Evolutionary conservation across 257 asterid genomes (phyloP), one percentile per base, ranked within the genome.

Genomic region (Penstemon davidsonii): DNA sequence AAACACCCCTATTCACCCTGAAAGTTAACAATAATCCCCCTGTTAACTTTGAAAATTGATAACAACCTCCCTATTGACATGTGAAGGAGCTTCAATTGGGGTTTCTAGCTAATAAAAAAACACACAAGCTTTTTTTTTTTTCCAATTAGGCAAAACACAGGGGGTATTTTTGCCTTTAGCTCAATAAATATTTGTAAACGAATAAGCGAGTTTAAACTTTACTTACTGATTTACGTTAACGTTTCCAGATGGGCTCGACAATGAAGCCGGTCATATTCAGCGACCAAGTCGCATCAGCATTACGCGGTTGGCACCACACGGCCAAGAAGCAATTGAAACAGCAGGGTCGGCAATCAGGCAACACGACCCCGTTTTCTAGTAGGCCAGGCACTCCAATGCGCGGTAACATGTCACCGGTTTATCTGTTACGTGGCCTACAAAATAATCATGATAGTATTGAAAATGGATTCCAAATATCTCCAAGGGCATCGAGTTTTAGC

Each of bases 181-280:
- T 25, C 33, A 1, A 25, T 25, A 25, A 25, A 25, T 25, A 25
- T 25, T 25, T 25, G 2, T 2, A 25, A 25, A 25, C 33, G 33
- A 49, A 49, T 11, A 11, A 7, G 6, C 10, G 15, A 9, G 10
- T 15, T 47, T 36, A 15, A 55, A 33, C 39, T 8, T 25, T 8
- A 25, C 12, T 55, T 55, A 6, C 42, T 19, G 3, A 36, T 2
- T 55, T 19, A 18, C 7, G 39, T 55, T 25, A 5, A n/a, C 2
- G 7, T 44, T 33, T 19, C 70, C 79, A 91, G 93, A 89, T 89
- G 98, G 98, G 96, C 18, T 77, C 95, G 9, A 82, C 78, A n/a
- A 80, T 90, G 96, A 90, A 85, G 69, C 85, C 96, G 38, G 85
- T 82, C 1, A 85, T 90, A 63, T 90, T 90, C 83, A 84, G 87